Evolutionary conservation across 2,329 filamentous ascomycete species (phyloP), one percentile per base, ranked within the genome.

Genomic region (Pseudogymnoascus sp.): DNA sequence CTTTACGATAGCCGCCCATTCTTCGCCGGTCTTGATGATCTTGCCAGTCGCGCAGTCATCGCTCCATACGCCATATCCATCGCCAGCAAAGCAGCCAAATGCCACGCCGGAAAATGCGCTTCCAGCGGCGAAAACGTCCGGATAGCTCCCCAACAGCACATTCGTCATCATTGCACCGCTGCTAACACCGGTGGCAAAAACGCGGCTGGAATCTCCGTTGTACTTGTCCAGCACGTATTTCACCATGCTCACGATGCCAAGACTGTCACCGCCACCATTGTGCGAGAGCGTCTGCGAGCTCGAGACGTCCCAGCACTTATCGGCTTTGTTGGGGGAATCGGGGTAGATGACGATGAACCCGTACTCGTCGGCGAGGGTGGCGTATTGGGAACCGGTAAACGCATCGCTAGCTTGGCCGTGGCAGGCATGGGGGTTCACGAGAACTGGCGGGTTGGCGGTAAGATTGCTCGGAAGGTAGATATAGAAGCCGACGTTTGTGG

Each of bases 321-420:
- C 74, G 5, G 73, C 80, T 15, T 70, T 69, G 68, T 82, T 78
- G 0, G 78, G 78, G 3, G 76, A 78, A 65, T 78, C 75, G 1
- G 80, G 80, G 69, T 82, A 85, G 68, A 85, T 80, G 62, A 80
- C 76, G 59, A 86, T 82, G 71, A 81, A 83, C 30, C 80, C 82
- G 61, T 82, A 75, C 59, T 74, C 65, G 63, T 79, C 77, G 5
- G 82, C 79, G 11, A 82, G 73, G 2, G 74, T 72, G 25, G 78
- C 77, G 70, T 81, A 86, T 9, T 79, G 79, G 4, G 79, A 80
- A 28, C 75, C 75, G 3, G 68, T 69, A 70, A 78, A 82, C 65
- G 77, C 79, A 2, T 76, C 77, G 38, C 75, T 70, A 2, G 79
- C 82, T 3, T 76, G 76, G 41, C 82, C 81, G 58, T 77, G 75